Percentiles rank a stretch among this genome's conserved stretches.
Conservation (phyloP, 352 stramenopile species). For the Pythium monospermum region DNA sequence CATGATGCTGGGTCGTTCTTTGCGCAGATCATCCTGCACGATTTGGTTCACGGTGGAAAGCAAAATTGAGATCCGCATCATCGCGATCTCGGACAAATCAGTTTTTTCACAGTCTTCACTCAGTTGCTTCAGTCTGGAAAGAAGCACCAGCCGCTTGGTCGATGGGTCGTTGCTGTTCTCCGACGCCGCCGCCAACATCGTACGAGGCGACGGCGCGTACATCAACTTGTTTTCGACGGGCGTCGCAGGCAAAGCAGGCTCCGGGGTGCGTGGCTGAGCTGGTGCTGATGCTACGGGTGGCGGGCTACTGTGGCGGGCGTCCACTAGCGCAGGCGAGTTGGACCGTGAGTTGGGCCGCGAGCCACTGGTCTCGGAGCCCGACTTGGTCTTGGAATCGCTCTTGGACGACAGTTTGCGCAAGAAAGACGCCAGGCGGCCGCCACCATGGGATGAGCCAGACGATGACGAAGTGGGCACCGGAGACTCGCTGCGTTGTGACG, state of each 20-base stretch:
- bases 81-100: slow-evolving; percentile 57
- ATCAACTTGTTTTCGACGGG: slow-evolving; percentile 12
- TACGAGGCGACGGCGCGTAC: slow-evolving; percentile 10
- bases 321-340: slow-evolving; percentile 12
- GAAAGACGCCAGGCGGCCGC: slow-evolving; percentile 13
- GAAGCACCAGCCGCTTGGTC: slow-evolving; percentile 34
- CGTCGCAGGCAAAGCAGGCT: slow-evolving; percentile 8
- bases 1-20: slow-evolving; percentile 32
- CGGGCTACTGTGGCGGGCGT: not conserved
- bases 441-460: not conserved
- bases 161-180: slow-evolving; percentile 3
- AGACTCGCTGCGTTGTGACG: not conserved
- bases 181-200: slow-evolving; percentile 2
- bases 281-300: not conserved
- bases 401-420: slow-evolving; percentile 25
- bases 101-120: slow-evolving; percentile 45
- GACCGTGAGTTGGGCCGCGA: slow-evolving; percentile 10
- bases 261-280: slow-evolving; percentile 3
- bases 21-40: slow-evolving; percentile 54
- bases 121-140: slow-evolving; percentile 45
- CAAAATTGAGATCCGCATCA: slow-evolving; percentile 61
- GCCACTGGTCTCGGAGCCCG: slow-evolving; percentile 3
- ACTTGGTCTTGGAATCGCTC: slow-evolving; percentile 8
- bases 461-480: not conserved
- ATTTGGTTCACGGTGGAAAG: slow-evolving; percentile 65